Conservation (phyloP, 495 filamentous ascomycete genomes). For the Podospora appendiculata region DNA sequence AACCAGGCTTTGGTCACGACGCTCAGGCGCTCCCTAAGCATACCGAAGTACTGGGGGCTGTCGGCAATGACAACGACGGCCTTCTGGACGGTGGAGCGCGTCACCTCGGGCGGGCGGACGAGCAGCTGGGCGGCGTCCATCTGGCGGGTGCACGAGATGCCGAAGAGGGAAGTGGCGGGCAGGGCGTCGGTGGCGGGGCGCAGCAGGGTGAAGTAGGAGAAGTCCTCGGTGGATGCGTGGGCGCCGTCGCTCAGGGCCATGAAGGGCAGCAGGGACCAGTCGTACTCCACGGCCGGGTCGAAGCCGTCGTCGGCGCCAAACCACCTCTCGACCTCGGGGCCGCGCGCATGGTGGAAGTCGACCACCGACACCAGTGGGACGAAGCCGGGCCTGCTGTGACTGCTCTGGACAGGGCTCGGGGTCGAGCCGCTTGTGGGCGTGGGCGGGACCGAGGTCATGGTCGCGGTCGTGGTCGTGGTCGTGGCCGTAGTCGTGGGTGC, state of each 20-base stretch:
- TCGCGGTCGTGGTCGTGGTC: too few relatives aligned
- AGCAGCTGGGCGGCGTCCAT: slow-evolving; percentile 72
- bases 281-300: slow-evolving; percentile 78
- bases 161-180: slow-evolving; percentile 82
- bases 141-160: slow-evolving; percentile 91
- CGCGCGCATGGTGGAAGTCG: slow-evolving; percentile 94
- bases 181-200: slow-evolving; percentile 49
- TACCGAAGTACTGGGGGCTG: slow-evolving; percentile 71
- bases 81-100: slow-evolving; percentile 93
- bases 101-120: slow-evolving; percentile 78
- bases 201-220: slow-evolving; percentile 94
- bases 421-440: slow-evolving; percentile 17
- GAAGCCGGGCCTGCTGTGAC: slow-evolving; percentile 16
- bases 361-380: slow-evolving; percentile 77
- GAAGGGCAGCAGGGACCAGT: slow-evolving; percentile 89
- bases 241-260: slow-evolving; percentile 97
- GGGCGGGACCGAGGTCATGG: slow-evolving; percentile 13
- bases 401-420: slow-evolving; percentile 1
- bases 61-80: slow-evolving; percentile 96
- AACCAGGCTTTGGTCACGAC: slow-evolving; percentile 96
- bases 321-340: slow-evolving; percentile 90
- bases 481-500: too few relatives aligned
- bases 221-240: slow-evolving; percentile 89
- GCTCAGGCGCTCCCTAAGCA: slow-evolving; percentile 73
- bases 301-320: slow-evolving; percentile 69